Evolutionary conservation across 169 alveolate genomes (phyloP), one percentile per base, ranked within the genome.

Genomic region (Plasmodium yoelii): DNA sequence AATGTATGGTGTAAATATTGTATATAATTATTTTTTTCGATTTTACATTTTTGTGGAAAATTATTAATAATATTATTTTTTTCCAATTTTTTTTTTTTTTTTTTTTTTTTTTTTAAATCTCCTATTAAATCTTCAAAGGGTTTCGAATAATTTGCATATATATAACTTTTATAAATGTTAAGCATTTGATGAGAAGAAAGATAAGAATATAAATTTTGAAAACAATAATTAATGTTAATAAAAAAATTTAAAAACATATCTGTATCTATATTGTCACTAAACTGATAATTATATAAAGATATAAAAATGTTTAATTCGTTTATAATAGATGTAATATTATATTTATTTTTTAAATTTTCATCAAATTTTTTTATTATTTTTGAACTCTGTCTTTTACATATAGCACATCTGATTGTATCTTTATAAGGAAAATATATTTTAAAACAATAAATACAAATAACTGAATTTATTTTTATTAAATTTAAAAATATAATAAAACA

Each of bases 371-470:
- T n/a, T 34, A 4, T 5, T 3, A 3, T 0, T 8, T 71, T 44
- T 26, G 56, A 9, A 61, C 28, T 22, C 0, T 10, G 42, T 15
- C 18, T 51, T 19, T 39, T 47, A 22, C 88, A 75, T 47, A 63
- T 47, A 5, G 55, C 88, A 19, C 88, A 75, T 26, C 34, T 56
- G 13, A 49, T 13, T 46, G 22, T 34, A 7, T 18, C 5, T 1
- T 63, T 42, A 15, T 47, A 22, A 1, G 67, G 88, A 39, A 63
- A 75, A 39, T 63, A 67, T n/a, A 12, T 47, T 39, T 47, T n/a
- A 44, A 73, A 73, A 73, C 88, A 73, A 15, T 64, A 60, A 46
- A 73, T 59, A 49, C 88, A 73, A 12, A 73, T 51, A 26, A 46
- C 10, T 59, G 88, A 28, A 8, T 60, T 59, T 0, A 24, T n/a